Base-by-base conservation (phyloP, 2,329 filamentous ascomycete genomes). In the Neophaeococcomyces mojaviensis region DNA sequence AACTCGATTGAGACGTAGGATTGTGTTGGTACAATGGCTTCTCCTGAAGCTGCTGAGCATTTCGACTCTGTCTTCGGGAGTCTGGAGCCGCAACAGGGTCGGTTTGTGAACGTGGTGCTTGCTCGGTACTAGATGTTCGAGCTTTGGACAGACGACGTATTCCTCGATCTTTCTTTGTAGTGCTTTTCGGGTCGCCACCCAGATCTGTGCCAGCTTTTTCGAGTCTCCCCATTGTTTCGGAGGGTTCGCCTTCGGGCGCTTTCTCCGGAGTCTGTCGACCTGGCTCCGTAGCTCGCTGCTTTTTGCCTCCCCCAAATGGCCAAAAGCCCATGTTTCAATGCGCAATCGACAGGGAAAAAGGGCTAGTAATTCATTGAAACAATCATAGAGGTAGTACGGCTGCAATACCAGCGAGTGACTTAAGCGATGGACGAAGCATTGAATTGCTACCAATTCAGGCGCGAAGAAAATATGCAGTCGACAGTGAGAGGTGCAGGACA, bases 1-100 rank as follows among this genome's bases (percentile, higher is more conserved):
- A 55, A 52, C 64, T 65, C 7, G 61, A 58, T 24, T 61, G 58
- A 28, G 67, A 64, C 33, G 60, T 59, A 24, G 59, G 63, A 39
- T 61, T 57, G 6, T 62, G 58, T 13, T 51, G 47, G 35, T 57
- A 58, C 13, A 53, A 39, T 18, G 20, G 24, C 24, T 39, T 38
- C 22, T 46, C 43, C 8, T n/a, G 24, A 7, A 33, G 15, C 24
- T 16, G 24, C 13, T 36, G 41, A 24, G 24, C 36, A 33, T 8
- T 32, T 26, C 18, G 43, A 30, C 43, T 33, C 3, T 39, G 34
- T 33, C 36, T 19, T 22, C 43, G 34, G 19, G 26, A 31, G 15
- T 5, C 13, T 19, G 35, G 24, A n/a, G 36, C 16, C 20, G 41
- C 3, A 22, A 20, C 24, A n/a, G 24, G 16, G 9, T 16, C 18